Conservation (phyloP, 2,329 filamentous ascomycete genomes). For the Colletotrichum navitas region DNA sequence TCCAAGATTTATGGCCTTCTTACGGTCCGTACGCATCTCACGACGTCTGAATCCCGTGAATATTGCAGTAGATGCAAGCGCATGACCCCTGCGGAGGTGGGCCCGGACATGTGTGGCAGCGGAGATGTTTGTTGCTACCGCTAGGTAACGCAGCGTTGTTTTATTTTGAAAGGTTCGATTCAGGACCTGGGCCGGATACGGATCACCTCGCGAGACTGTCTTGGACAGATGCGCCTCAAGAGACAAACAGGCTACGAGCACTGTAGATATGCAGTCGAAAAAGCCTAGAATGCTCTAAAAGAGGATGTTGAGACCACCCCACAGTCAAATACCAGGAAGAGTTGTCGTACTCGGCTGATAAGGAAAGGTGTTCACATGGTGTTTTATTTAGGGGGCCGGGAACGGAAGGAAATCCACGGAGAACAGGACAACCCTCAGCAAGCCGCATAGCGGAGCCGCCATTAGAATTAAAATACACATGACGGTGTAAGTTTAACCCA, state of each 20-base stretch:
- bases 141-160: not conserved
- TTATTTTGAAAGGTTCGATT: not conserved
- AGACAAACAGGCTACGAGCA: not conserved
- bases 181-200: not conserved
- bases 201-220: too few relatives aligned
- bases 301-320: conserved; percentile 62
- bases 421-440: conserved; percentile 63
- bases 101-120: too few relatives aligned
- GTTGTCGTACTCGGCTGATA: conserved; percentile 58
- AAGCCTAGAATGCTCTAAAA: not conserved
- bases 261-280: not conserved
- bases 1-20: not conserved
- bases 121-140: not conserved
- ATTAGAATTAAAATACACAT: conserved; percentile 61
- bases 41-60: not conserved
- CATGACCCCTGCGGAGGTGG: not conserved
- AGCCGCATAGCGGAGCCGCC: conserved; percentile 67
- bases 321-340: conserved; percentile 62
- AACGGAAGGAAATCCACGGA: conserved; percentile 67
- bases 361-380: conserved; percentile 60
- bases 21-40: not conserved
- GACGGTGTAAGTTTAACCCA: conserved; percentile 63
- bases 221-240: fast-evolving
- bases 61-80: not conserved
- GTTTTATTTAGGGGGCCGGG: conserved; percentile 64